A percentile compares a stretch with the other conserved stretches of the same genome.
Evolutionary conservation across 768 basidiomycete species (phyloP).

Genomic region (Leccinum subgranulosum): DNA sequence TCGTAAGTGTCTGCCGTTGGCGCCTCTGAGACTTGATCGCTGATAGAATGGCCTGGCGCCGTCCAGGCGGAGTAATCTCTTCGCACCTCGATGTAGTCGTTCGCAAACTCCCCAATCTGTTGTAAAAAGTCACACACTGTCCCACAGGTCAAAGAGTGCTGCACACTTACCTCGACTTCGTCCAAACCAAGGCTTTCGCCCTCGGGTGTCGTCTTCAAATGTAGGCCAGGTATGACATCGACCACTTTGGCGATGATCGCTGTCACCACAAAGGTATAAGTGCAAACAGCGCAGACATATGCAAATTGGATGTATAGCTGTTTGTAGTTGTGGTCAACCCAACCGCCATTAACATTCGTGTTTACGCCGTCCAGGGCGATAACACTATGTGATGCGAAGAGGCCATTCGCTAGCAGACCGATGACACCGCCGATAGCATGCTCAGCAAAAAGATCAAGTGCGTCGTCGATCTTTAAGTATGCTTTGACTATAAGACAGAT

Average conservation of each 20-base stretch:
- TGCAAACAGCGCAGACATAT: conserved; percentile 55
- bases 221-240: conserved; percentile 57
- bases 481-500: conserved; percentile 54
- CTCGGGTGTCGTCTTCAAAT: conserved; percentile 49
- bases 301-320: conserved; percentile 78
- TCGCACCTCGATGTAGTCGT: conserved; percentile 66
- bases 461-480: conserved; percentile 74
- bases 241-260: conserved; percentile 56
- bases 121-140: background rate
- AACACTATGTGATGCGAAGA: conserved; percentile 68
- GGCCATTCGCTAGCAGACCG: conserved; percentile 67
- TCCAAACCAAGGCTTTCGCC: conserved; percentile 66
- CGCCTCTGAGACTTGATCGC: conserved; percentile 2
- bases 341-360: conserved; percentile 53
- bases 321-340: conserved; percentile 73
- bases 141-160: background rate
- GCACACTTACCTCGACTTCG: conserved; percentile 57
- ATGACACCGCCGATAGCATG: conserved; percentile 85
- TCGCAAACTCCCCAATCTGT: conserved; percentile 68
- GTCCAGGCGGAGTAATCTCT: conserved; percentile 61
- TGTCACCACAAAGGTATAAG: conserved; percentile 61
- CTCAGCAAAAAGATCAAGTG: conserved; percentile 89
- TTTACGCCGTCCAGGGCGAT: conserved; percentile 69
- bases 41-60: conserved; percentile 19
- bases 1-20: conserved; percentile 10